Percentiles rank a stretch among this genome's conserved stretches.
These are phyloP conservation scores for Cladosporium cucumerinum DNA, from an alignment of 2,329 filamentous ascomycete species.

Conservation along the genomic window DNA sequence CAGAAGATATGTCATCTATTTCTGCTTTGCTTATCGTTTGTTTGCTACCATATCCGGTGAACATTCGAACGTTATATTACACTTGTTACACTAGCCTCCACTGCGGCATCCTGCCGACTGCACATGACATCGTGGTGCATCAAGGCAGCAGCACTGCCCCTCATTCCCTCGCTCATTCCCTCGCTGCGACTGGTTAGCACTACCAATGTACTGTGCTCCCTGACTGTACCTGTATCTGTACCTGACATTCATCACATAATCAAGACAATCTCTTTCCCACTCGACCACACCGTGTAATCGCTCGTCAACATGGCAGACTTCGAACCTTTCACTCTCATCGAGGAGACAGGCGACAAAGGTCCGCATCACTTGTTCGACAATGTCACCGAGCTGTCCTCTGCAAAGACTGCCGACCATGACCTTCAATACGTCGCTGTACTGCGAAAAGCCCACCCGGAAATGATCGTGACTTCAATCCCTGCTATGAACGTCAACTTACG, in stretches of 20 bases:
- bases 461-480: conserved; percentile 40
- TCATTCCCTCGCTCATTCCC: not conserved
- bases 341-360: conserved; percentile 20
- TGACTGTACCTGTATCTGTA: not conserved
- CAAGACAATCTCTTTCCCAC: not conserved
- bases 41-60: not conserved
- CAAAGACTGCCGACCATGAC: conserved; percentile 38
- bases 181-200: not conserved
- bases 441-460: conserved; percentile 35
- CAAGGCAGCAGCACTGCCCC: conserved; percentile 9
- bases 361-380: conserved; percentile 36
- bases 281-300: not conserved
- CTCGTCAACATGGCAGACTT: not conserved
- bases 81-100: not conserved
- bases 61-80: not conserved
- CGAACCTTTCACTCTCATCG: conserved; percentile 37
- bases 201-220: not conserved
- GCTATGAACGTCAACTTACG: conserved; percentile 37
- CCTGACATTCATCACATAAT: not conserved
- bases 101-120: conserved; percentile 8
- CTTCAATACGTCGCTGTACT: conserved; percentile 39
- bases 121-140: conserved; percentile 5
- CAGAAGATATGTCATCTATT: not conserved
- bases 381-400: conserved; percentile 35
- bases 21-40: not conserved